These are phyloP conservation scores for Phytophthora melonis DNA, from an alignment of 352 stramenopile species.

Conservation along the genomic window DNA sequence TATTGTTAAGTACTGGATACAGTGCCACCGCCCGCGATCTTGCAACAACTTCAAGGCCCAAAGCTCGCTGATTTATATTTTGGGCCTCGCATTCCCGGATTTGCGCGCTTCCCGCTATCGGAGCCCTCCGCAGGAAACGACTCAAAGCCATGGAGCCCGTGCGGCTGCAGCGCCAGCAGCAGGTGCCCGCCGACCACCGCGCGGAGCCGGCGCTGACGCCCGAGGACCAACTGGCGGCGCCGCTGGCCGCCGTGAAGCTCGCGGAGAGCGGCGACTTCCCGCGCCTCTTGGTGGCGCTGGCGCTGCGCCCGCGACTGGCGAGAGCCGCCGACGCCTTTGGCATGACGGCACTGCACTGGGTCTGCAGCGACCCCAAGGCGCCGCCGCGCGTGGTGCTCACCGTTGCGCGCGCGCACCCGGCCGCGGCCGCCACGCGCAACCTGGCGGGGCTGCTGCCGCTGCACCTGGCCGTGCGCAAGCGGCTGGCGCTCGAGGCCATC, in stretches of 20 bases:
- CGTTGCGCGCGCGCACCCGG: conserved; percentile 59
- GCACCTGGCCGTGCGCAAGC: conserved; percentile 74
- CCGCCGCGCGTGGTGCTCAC: conserved; percentile 58
- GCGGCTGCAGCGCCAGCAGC: conserved; percentile 40
- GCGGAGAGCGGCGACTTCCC: conserved; percentile 60
- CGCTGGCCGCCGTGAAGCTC: conserved; percentile 46
- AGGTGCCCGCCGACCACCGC: conserved; percentile 26
- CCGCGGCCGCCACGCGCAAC: conserved; percentile 52
- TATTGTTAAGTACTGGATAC: too few relatives aligned
- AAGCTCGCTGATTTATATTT: conserved; percentile 21
- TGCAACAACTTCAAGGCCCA: conserved; percentile 28
- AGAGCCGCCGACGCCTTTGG: conserved; percentile 64
- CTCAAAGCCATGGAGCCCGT: conserved; percentile 31
- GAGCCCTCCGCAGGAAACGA: conserved; percentile 7
- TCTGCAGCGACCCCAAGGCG: conserved; percentile 68
- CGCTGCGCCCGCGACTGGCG: conserved; percentile 55
- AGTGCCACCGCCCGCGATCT: conserved; percentile 9
- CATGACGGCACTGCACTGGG: conserved; percentile 88
- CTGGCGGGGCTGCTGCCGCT: conserved; percentile 70
- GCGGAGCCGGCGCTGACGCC: conserved; percentile 12
- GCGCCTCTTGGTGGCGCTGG: conserved; percentile 50
- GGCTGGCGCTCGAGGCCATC: conserved; percentile 64
- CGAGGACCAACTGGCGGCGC: conserved; percentile 29
- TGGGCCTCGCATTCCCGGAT: conserved; percentile 34
- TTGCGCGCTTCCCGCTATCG: conserved; percentile 10